Evolutionary conservation across 352 stramenopile species (phyloP).

Genomic region (Pythium utonaiense): DNA sequence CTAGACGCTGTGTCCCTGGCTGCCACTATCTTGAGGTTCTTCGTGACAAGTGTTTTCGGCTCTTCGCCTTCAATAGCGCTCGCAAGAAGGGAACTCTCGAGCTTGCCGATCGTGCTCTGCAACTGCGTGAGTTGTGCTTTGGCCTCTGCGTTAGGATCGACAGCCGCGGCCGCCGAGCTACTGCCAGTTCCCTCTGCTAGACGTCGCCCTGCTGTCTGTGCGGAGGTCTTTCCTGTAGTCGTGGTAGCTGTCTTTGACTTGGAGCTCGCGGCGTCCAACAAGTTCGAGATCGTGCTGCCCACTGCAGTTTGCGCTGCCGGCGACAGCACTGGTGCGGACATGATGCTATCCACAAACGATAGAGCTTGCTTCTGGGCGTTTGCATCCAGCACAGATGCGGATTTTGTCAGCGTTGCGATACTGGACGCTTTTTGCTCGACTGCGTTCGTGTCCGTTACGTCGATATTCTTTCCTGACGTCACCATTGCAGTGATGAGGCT

Average conservation of each 20-base stretch:
- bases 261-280: constrained; percentile 36
- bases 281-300: constrained; percentile 57
- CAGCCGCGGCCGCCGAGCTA: no score
- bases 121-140: constrained; percentile 34
- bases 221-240: background rate
- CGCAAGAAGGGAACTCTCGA: constrained; percentile 40
- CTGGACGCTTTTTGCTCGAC: constrained; percentile 65
- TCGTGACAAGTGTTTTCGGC: constrained; percentile 50
- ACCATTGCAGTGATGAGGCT: constrained; percentile 59
- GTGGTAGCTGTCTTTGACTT: background rate
- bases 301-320: constrained; percentile 41
- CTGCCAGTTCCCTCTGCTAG: no score
- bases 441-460: constrained; percentile 43
- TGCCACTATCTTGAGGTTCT: constrained; percentile 58
- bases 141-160: constrained; percentile 28
- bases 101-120: constrained; percentile 48
- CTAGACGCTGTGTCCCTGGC: constrained; percentile 39
- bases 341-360: constrained; percentile 53
- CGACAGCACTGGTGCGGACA: constrained; percentile 50
- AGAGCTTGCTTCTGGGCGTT: constrained; percentile 44
- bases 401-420: constrained; percentile 66
- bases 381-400: constrained; percentile 45
- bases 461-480: constrained; percentile 42
- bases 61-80: constrained; percentile 45
- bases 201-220: background rate